phyloP scores from a whole-genome alignment of 345 rosid genomes.

The Melaleuca alternifolia region DNA sequence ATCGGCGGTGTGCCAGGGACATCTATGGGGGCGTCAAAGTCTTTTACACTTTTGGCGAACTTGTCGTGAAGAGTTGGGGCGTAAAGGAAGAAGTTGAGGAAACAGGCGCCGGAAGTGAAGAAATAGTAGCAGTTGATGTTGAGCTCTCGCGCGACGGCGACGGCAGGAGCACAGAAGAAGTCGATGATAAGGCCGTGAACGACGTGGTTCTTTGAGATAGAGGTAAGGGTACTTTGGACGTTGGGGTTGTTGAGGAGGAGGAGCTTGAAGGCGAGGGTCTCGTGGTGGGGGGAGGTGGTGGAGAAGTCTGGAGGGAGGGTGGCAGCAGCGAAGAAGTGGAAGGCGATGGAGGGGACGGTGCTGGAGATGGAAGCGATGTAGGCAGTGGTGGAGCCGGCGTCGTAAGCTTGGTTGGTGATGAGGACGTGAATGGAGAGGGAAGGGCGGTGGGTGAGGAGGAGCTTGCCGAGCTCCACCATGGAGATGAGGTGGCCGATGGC shows the following conservation, averaged over 20 bases:
- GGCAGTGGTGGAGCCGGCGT: conserved; percentile 22
- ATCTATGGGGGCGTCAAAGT: conserved; percentile 10
- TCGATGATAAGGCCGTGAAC: conserved; percentile 31
- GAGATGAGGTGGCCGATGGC: conserved; percentile 59
- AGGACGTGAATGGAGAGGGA: conserved; percentile 47
- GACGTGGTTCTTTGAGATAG: conserved; percentile 14
- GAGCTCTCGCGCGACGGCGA: conserved; percentile 15
- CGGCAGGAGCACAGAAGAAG: conserved; percentile 28
- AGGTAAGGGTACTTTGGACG: conserved; percentile 22
- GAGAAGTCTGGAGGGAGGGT: conserved; percentile 13
- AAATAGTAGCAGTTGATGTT: conserved; percentile 31
- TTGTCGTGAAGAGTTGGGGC: conserved; percentile 19
- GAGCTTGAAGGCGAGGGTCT: conserved; percentile 21
- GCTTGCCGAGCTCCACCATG: conserved; percentile 63
- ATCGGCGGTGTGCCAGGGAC: conserved; percentile 34
- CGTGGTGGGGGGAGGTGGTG: conserved; percentile 13
- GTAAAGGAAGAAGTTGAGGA: conserved; percentile 19
- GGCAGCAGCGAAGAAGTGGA: conserved; percentile 30
- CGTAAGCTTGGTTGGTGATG: conserved; percentile 29
- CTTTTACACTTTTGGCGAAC: conserved; percentile 16
- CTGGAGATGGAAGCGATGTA: conserved; percentile 25
- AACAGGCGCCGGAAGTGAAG: conserved; percentile 31
- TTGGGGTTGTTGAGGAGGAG: conserved; percentile 29
- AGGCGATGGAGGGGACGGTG: conserved; percentile 30
- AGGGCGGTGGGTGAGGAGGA: conserved; percentile 30